phyloP scores from a whole-genome alignment of 2,329 filamentous ascomycete species.

The Piedraia hortae region DNA sequence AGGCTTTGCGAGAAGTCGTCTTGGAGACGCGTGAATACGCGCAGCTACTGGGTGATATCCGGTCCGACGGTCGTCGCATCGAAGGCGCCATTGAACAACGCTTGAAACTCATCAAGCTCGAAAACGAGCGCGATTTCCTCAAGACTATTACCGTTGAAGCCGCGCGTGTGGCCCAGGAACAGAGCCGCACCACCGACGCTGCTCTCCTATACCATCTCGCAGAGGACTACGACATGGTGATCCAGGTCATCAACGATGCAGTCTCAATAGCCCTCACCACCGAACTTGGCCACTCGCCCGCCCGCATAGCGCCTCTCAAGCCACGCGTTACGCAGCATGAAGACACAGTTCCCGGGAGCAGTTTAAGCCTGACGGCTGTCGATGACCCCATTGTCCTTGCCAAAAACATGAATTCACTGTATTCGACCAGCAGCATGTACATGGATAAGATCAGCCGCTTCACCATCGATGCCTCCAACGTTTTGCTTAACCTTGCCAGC shows the following conservation, averaged over 20 bases:
- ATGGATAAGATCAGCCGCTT: slow-evolving; percentile 28
- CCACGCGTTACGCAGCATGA: slow-evolving; percentile 25
- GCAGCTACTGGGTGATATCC: slow-evolving; percentile 73
- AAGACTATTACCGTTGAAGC: slow-evolving; percentile 81
- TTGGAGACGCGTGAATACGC: slow-evolving; percentile 95
- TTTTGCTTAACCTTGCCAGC: slow-evolving; percentile 31
- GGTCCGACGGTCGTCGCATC: slow-evolving; percentile 59
- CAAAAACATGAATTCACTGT: slow-evolving; percentile 32
- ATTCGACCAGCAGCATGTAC: slow-evolving; percentile 32
- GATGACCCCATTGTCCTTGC: slow-evolving; percentile 39
- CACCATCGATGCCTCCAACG: slow-evolving; percentile 30
- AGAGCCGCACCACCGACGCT: slow-evolving; percentile 74
- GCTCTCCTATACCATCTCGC: slow-evolving; percentile 86
- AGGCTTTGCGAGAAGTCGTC: slow-evolving; percentile 76
- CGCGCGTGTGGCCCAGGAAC: slow-evolving; percentile 77
- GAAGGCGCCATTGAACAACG: slow-evolving; percentile 70
- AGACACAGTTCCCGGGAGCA: slow-evolving; percentile 19
- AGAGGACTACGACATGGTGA: slow-evolving; percentile 84
- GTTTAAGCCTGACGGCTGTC: slow-evolving; percentile 37
- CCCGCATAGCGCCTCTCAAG: slow-evolving; percentile 55
- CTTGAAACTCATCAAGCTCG: slow-evolving; percentile 51
- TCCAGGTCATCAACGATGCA: slow-evolving; percentile 65
- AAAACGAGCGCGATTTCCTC: slow-evolving; percentile 59
- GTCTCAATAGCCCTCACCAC: slow-evolving; percentile 71
- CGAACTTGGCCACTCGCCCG: slow-evolving; percentile 55